Evolutionary conservation across 495 filamentous ascomycete genomes (phyloP), one percentile per base, ranked within the genome.

Genomic region (Hyaloscypha finlandica): DNA sequence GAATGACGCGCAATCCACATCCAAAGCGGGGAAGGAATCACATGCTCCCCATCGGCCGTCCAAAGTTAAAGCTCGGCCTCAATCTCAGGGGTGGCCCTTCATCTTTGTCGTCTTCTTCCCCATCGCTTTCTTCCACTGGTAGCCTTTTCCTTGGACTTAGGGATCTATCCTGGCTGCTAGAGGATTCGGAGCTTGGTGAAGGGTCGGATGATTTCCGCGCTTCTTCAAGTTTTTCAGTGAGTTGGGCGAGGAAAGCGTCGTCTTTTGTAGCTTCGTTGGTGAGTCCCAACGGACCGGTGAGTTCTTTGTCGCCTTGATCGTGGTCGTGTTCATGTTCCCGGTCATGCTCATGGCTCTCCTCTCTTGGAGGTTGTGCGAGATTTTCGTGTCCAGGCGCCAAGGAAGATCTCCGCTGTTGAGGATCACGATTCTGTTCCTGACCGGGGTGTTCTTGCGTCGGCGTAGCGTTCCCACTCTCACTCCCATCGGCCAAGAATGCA

Each of bases 51-150:
- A 73, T 45, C 14, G 73, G 73, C 35, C 63, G 29, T 32, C 73
- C 73, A 61, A 75, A 75, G 37, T 75, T 75, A 11, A 70, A 39
- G 55, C 71, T 73, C 4, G 73, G 68, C 57, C 71, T 73, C 30
- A 75, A 22, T 52, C 64, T 55, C 53, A 75, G 37, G 0, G 19
- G 35, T 3, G 71, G 73, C 19, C 51, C 63, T 6, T 75, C 71
- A 31, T 72, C 72, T 14, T 58, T 56, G 20, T 48, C 61, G 19
- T 62, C 63, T 6, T 59, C 63, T 5, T 53, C 57, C 25, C 55
- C 48, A 14, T 66, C 37, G 29, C 31, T 6, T 8, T 61, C 42
- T 25, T 37, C 31, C 14, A 30, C 29, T 14, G 16, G 12, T 3
- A 39, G 52, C 11, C 64, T 61, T 14, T 42, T 19, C 11, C 42